Evolutionary conservation across 2,329 filamentous ascomycete genomes (phyloP).

Genomic region (Mycosphaerella sp.): DNA sequence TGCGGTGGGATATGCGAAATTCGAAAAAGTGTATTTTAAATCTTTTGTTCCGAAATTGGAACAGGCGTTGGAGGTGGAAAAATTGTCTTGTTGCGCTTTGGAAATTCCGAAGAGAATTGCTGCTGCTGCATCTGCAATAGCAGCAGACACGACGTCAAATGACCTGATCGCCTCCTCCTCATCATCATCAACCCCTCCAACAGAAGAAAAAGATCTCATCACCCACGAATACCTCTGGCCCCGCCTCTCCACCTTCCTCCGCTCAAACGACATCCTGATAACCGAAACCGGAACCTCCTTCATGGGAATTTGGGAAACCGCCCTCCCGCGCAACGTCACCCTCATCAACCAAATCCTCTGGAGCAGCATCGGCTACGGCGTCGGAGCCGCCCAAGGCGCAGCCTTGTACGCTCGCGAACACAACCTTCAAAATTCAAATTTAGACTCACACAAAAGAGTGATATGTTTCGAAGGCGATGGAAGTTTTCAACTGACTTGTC

Average conservation of each 20-base stretch:
- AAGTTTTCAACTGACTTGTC: slow-evolving; percentile 58
- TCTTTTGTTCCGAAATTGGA: slow-evolving; percentile 10
- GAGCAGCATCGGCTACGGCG: slow-evolving; percentile 60
- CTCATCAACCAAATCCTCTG: slow-evolving; percentile 74
- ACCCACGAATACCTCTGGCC: slow-evolving; percentile 74
- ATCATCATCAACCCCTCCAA: too few relatives aligned
- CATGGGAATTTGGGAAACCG: slow-evolving; percentile 81
- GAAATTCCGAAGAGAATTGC: slow-evolving; percentile 5
- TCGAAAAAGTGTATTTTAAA: slow-evolving; percentile 15
- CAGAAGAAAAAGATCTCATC: slow-evolving; percentile 40
- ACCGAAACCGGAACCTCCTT: slow-evolving; percentile 85
- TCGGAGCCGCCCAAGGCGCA: slow-evolving; percentile 59
- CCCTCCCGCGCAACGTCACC: slow-evolving; percentile 69
- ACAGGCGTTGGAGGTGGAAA: slow-evolving; percentile 3
- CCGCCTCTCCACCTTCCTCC: slow-evolving; percentile 64
- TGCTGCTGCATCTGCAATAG: neutral
- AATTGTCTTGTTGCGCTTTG: neutral
- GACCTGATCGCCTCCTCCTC: too few relatives aligned
- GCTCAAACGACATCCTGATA: slow-evolving; percentile 67
- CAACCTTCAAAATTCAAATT: too few relatives aligned
- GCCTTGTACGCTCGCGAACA: slow-evolving; percentile 57
- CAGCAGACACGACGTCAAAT: neutral
- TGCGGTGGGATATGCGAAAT: slow-evolving; percentile 49
- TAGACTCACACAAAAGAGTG: neutral
- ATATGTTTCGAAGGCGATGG: slow-evolving; percentile 47